Evolutionary conservation across 2,329 filamentous ascomycete species (phyloP), one percentile per base, ranked within the genome.

Genomic region (Colletotrichum somersetense): DNA sequence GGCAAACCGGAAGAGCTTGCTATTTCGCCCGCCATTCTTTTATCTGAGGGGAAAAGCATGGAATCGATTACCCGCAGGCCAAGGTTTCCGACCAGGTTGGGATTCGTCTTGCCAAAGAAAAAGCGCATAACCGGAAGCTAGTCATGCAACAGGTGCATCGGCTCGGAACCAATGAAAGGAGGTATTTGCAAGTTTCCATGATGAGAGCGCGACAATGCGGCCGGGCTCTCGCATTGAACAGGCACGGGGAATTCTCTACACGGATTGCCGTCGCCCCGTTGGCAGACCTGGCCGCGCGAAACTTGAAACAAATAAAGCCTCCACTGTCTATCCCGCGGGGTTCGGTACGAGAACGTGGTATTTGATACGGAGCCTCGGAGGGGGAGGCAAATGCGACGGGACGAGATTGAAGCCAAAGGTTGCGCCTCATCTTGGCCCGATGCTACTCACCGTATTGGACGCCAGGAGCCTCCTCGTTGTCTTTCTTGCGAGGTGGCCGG

Each of bases 271-370:
- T 55, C 62, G 40, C 38, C 55, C 33, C 59, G 62, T 44, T 59
- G 53, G 62, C 55, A 65, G 26, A 53, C 48, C 44, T 30, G 66
- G 7, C 62, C 67, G 67, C 46, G 62, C 56, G 56, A 61, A 59
- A 66, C 67, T 71, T 67, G 67, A 71, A 71, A 67, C 67, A 30
- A 67, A 42, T 14, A 71, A 38, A 48, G 62, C 56, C 44, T 66
- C 44, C n/a, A 53, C 38, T 35, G 50, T 42, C 46, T 30, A 38
- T 53, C 35, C 35, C 35, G 62, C 63, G 46, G 44, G 44, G 56
- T 44, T 33, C 46, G 56, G 62, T 46, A 61, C 38, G 55, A 55
- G 38, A 33, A 50, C 23, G 56, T 61, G 30, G 62, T 40, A 59
- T 44, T 26, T 30, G 66, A 18, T 33, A 56, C 56, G 58, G 40